Percentiles rank a stretch among this genome's conserved stretches.
These are phyloP conservation scores for Hanseniaspora taiwanica DNA, from an alignment of 805 yeast species.

Conservation along the genomic window DNA sequence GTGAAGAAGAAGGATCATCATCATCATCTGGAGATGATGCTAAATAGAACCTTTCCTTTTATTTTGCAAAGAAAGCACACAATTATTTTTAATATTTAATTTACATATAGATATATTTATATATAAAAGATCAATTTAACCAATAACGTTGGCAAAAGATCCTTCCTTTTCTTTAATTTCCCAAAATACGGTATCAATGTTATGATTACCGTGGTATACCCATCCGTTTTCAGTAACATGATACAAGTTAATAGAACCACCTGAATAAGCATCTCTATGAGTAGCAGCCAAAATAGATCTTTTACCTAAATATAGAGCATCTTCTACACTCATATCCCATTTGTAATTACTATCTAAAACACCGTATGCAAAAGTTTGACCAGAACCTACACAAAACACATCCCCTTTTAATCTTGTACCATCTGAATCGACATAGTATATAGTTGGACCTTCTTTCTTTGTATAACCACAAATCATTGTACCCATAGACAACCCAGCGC, in stretches of 20 bases:
- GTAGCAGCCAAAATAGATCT: conserved; percentile 95
- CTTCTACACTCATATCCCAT: conserved; percentile 89
- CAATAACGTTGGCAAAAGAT: conserved; percentile 72
- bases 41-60: too few species aligned
- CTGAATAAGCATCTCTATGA: conserved; percentile 96
- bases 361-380: conserved; percentile 98
- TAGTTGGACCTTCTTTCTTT: conserved; percentile 87
- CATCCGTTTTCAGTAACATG: conserved; percentile 92
- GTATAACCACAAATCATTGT: conserved; percentile 98
- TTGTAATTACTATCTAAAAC: conserved; percentile 84
- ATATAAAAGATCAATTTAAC: conserved; percentile 8
- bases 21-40: conserved; percentile 28
- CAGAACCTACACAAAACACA: conserved; percentile 93
- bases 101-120: background rate
- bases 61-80: too few species aligned
- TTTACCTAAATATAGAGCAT: conserved; percentile 87
- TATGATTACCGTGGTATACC: conserved; percentile 90
- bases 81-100: too few species aligned
- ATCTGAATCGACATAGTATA: conserved; percentile 92
- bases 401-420: conserved; percentile 94
- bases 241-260: conserved; percentile 88
- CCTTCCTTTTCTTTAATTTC: conserved; percentile 77
- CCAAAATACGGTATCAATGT: conserved; percentile 86
- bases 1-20: conserved; percentile 16
- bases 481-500: conserved; percentile 98